phyloP scores from a whole-genome alignment of 768 basidiomycete species.

The Tricholoma bakamatsutake region DNA sequence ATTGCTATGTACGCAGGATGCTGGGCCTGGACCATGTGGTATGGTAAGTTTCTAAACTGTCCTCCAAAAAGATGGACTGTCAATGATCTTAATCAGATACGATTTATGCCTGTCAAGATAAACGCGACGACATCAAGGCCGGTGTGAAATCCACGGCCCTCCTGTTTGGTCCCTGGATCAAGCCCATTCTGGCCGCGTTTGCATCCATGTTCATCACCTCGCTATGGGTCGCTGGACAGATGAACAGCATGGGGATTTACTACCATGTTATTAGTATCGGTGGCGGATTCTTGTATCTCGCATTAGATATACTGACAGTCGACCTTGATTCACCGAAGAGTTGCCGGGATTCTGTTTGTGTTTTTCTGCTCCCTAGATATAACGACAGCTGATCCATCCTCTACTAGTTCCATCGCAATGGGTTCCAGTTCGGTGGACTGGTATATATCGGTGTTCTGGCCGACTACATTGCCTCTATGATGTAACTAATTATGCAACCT shows the following conservation, averaged over 20 bases:
- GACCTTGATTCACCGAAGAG: slow-evolving; percentile 12
- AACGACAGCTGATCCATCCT: neutral
- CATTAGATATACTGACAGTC: slow-evolving; percentile 5
- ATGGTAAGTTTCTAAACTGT: slow-evolving; percentile 9
- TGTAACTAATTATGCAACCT: no score
- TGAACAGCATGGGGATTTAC: slow-evolving; percentile 10
- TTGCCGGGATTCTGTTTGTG: slow-evolving; percentile 12
- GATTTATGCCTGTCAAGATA: slow-evolving; percentile 59
- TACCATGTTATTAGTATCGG: slow-evolving; percentile 11
- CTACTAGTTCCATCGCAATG: slow-evolving; percentile 16
- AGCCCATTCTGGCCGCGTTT: slow-evolving; percentile 10
- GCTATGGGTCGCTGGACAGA: slow-evolving; percentile 8
- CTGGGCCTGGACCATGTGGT: slow-evolving; percentile 19
- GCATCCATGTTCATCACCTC: slow-evolving; percentile 7
- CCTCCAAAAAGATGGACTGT: neutral
- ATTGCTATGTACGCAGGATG: slow-evolving; percentile 12
- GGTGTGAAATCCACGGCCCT: slow-evolving; percentile 15
- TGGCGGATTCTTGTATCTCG: slow-evolving; percentile 10
- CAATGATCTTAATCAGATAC: slow-evolving; percentile 28
- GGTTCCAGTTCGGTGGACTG: slow-evolving; percentile 14
- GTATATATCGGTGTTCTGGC: slow-evolving; percentile 11
- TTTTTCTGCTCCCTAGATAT: neutral
- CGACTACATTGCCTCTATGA: slow-evolving; percentile 9
- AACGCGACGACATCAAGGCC: slow-evolving; percentile 42
- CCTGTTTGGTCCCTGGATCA: slow-evolving; percentile 12